phyloP scores from a whole-genome alignment of 345 rosid species.

The Cardamine chenopodiifolia region DNA sequence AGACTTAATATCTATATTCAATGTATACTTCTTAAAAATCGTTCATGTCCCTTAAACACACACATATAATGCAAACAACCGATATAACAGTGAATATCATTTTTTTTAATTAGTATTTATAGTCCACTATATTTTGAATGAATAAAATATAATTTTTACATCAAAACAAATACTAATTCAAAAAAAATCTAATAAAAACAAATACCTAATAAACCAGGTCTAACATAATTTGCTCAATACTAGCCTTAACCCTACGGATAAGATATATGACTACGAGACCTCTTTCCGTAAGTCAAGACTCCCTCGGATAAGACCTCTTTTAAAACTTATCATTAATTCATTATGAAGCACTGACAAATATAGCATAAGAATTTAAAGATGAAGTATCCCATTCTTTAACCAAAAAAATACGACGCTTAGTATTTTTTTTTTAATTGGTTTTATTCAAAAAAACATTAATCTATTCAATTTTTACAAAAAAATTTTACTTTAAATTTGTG shows the following conservation, averaged over 20 bases:
- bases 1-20: no score
- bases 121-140: no score
- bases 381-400: constrained; percentile 22
- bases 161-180: not conserved
- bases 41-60: not conserved
- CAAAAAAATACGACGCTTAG: no score
- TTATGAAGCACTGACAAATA: constrained; percentile 3
- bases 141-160: no score
- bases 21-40: no score
- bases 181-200: no score
- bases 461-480: no score
- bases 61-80: not conserved
- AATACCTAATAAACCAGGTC: no score
- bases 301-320: constrained; percentile 4
- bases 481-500: no score
- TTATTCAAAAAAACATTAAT: no score
- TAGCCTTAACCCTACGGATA: constrained; percentile 25
- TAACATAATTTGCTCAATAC: not conserved
- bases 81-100: not conserved
- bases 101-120: no score
- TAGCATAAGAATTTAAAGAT: not conserved
- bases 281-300: constrained; percentile 14
- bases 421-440: no score
- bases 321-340: not conserved
- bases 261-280: constrained; percentile 29